phyloP scores from a whole-genome alignment of 352 stramenopile genomes.

The Aphanomyces astaci region DNA sequence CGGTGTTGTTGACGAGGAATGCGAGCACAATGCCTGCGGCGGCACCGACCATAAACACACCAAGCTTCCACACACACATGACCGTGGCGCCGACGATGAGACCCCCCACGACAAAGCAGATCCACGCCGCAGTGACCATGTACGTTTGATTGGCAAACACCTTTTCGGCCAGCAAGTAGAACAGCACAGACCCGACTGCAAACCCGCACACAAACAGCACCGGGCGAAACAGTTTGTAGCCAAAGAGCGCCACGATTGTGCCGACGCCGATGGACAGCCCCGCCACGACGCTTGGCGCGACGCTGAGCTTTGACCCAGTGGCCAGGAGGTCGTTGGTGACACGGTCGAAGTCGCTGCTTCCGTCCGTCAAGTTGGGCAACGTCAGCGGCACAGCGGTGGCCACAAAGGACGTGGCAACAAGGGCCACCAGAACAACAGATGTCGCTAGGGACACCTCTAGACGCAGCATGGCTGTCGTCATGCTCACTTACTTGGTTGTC shows the following conservation, averaged over 20 bases:
- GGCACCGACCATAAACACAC: slow-evolving; percentile 51
- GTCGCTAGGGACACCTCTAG: background rate
- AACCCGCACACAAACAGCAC: slow-evolving; percentile 52
- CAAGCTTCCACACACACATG: slow-evolving; percentile 39
- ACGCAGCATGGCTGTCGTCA: background rate
- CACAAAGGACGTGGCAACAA: background rate
- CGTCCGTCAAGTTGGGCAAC: slow-evolving; percentile 5
- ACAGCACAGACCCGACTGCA: slow-evolving; percentile 36
- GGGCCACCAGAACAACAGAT: background rate
- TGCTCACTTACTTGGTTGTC: too few relatives aligned
- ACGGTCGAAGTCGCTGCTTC: slow-evolving; percentile 19
- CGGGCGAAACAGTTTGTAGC: slow-evolving; percentile 54
- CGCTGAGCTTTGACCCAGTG: slow-evolving; percentile 23
- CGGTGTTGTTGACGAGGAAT: slow-evolving; percentile 38
- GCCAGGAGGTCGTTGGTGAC: background rate
- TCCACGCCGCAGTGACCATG: slow-evolving; percentile 48
- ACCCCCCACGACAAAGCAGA: slow-evolving; percentile 46
- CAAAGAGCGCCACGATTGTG: slow-evolving; percentile 36
- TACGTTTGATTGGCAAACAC: slow-evolving; percentile 37
- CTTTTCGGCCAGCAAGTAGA: slow-evolving; percentile 37
- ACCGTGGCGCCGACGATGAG: slow-evolving; percentile 41
- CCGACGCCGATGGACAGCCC: slow-evolving; percentile 36
- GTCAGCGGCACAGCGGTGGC: background rate
- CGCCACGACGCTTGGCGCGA: slow-evolving; percentile 35
- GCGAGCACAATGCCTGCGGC: slow-evolving; percentile 44